Percentiles rank a stretch among this genome's conserved stretches.
Conservation (phyloP, 176 grass and related monocot species). For the Eragrostis curvula region DNA sequence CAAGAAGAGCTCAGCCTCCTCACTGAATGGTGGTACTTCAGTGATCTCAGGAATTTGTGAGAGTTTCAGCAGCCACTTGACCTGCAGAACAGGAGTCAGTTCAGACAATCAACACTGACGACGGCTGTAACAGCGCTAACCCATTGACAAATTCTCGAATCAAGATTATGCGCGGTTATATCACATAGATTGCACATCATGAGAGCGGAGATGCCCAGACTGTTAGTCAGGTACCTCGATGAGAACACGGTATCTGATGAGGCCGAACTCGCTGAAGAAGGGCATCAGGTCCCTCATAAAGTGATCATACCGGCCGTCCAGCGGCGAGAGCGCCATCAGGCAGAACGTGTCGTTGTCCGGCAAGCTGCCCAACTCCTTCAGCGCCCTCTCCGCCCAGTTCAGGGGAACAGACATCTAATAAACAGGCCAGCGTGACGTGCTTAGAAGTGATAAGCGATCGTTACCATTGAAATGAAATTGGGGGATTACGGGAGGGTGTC, state of each 20-base stretch:
- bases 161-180: background rate
- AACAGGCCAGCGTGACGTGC: background rate
- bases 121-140: background rate
- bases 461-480: background rate
- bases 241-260: slow-evolving; percentile 83
- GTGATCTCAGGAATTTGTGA: slow-evolving; percentile 79
- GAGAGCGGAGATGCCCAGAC: background rate
- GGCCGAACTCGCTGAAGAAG: slow-evolving; percentile 94
- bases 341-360: slow-evolving; percentile 48
- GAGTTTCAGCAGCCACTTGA: slow-evolving; percentile 90
- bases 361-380: slow-evolving; percentile 41
- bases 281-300: slow-evolving; percentile 60
- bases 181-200: background rate
- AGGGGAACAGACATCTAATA: slow-evolving; percentile 43
- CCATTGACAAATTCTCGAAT: background rate
- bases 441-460: slow-evolving; percentile 23
- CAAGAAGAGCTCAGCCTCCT: slow-evolving; percentile 69
- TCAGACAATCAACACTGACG: slow-evolving; percentile 10
- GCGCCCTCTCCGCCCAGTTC: slow-evolving; percentile 38
- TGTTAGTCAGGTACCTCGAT: slow-evolving; percentile 63
- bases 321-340: slow-evolving; percentile 78
- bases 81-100: slow-evolving; percentile 46
- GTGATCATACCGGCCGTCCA: slow-evolving; percentile 78
- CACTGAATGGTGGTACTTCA: slow-evolving; percentile 81
- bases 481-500: background rate